These are phyloP conservation scores for Ailanthus altissimus DNA, from an alignment of 345 rosid species.

Conservation along the genomic window DNA sequence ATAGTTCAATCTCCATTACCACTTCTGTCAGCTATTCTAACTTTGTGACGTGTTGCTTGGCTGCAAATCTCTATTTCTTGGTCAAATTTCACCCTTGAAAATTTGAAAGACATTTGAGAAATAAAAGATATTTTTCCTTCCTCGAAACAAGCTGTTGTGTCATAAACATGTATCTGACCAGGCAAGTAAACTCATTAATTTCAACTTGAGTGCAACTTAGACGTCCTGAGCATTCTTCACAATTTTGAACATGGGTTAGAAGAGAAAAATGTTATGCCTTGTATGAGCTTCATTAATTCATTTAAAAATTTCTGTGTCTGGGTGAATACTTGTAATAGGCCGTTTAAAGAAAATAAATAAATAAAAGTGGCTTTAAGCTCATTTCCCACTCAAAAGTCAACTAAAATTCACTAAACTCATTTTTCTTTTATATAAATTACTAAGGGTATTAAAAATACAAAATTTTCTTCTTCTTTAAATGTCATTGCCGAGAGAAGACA, in stretches of 20 bases:
- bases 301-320: neutral
- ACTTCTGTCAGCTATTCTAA: neutral
- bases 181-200: neutral
- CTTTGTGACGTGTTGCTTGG: neutral
- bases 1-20: neutral
- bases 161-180: neutral
- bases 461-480: too few species aligned
- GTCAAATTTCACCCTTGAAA: neutral
- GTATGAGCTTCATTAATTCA: neutral
- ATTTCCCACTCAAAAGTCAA: too few species aligned
- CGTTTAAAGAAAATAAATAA: too few species aligned
- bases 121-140: neutral
- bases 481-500: too few species aligned
- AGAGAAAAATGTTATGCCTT: neutral
- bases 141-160: neutral
- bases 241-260: too few species aligned
- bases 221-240: neutral
- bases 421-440: too few species aligned
- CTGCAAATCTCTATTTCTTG: neutral
- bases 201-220: neutral
- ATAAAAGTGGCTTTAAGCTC: too few species aligned
- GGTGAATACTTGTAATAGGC: neutral
- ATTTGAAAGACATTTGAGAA: neutral
- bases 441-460: too few species aligned
- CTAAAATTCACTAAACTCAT: too few species aligned